These are phyloP conservation scores for Bipolaris bicolor DNA, from an alignment of 2,329 filamentous ascomycete species.

Conservation along the genomic window DNA sequence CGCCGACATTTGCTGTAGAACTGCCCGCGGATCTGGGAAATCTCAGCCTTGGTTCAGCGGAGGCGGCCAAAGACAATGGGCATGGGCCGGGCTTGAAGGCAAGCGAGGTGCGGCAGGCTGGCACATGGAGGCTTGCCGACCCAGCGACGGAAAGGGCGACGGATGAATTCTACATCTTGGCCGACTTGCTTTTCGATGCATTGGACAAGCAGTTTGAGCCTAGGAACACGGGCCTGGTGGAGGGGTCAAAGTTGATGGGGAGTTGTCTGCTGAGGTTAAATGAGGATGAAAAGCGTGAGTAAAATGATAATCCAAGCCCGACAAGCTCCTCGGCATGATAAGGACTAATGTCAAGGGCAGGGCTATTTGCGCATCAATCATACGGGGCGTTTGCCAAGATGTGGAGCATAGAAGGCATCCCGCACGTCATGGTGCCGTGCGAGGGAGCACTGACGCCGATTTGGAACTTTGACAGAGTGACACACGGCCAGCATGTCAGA, in stretches of 20 bases:
- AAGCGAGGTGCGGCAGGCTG: slow-evolving; percentile 36
- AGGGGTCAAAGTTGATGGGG: slow-evolving; percentile 42
- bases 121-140: slow-evolving; percentile 46
- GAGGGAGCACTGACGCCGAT: slow-evolving; percentile 34
- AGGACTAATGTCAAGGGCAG: slow-evolving; percentile 19
- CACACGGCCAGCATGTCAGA: slow-evolving; percentile 18
- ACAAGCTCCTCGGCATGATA: background rate
- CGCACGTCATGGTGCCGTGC: slow-evolving; percentile 44
- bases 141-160: slow-evolving; percentile 41
- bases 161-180: slow-evolving; percentile 45
- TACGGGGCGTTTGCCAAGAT: slow-evolving; percentile 41
- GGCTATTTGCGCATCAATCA: slow-evolving; percentile 36
- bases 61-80: slow-evolving; percentile 13
- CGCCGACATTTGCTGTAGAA: slow-evolving; percentile 43
- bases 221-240: slow-evolving; percentile 42
- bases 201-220: slow-evolving; percentile 45
- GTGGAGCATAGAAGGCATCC: slow-evolving; percentile 44
- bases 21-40: slow-evolving; percentile 43
- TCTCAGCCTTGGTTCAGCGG: slow-evolving; percentile 28
- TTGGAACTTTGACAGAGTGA: slow-evolving; percentile 39
- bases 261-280: slow-evolving; percentile 37
- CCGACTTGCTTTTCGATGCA: slow-evolving; percentile 44
- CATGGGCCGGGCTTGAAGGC: slow-evolving; percentile 38
- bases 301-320: background rate
- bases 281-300: slow-evolving; percentile 39